Evolutionary conservation across 768 basidiomycete genomes (phyloP), one percentile per base, ranked within the genome.

Genomic region (Fistulinella prunicolor): DNA sequence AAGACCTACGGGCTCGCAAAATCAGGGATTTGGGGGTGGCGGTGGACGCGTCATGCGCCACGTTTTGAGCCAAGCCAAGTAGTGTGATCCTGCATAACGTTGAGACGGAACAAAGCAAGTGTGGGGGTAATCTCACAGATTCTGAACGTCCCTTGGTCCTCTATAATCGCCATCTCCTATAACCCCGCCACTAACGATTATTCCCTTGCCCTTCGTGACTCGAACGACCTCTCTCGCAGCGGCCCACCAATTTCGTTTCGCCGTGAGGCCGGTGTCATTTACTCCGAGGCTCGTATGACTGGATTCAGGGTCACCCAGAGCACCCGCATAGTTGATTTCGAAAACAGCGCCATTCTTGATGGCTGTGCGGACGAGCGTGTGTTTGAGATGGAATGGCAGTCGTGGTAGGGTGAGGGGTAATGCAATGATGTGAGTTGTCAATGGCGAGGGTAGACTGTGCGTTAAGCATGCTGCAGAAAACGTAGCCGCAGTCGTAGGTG

Each of bases 231-330:
- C 91, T 28, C 84, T 72, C 10, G 88, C 80, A 0, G 80, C 75
- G 0, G 86, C 81, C 91, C 91, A 89, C 90, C 89, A 89, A 54
- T 91, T 89, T 34, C 87, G 70, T 68, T 87, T 88, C 4, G 80
- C 78, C 9, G 64, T 66, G 3, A 73, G 59, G 0, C 80, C 82
- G 24, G 71, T 74, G 47, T 83, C 81, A 14, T 73, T 78, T 3
- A 68, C 78, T 6, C 77, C 76, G 12, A 77, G 73, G 14, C 72
- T 68, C 3, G 68, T 55, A 10, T 80, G 63, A 17, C 70, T 55
- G 0, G 73, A 49, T 38, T 83, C 81, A 17, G 75, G 73, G 40
- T 83, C 82, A 1, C 79, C 82, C 0, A 93, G 66, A 0, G 87
- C 85, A 13, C 86, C 86, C 0, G 80, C 81, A 51, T 92, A 93